These are phyloP conservation scores for Leptomonas pyrrhocoris DNA, from an alignment of 208 protist genomes.

Conservation along the genomic window DNA sequence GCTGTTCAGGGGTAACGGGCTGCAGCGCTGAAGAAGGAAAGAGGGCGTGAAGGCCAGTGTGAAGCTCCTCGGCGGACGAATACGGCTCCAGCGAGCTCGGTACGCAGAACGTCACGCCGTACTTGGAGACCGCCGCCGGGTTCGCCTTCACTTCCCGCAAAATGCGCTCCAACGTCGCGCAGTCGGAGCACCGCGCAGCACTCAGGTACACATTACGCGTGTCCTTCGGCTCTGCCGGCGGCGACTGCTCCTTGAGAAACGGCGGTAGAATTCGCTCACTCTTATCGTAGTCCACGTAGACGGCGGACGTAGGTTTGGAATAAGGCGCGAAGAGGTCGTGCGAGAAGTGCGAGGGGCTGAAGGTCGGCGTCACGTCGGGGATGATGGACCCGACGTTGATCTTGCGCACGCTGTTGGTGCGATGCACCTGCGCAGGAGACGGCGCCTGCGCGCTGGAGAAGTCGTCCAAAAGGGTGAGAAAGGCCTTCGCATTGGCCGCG, in stretches of 20 bases:
- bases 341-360: slow-evolving; percentile 81
- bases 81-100: slow-evolving; percentile 48
- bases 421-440: slow-evolving; percentile 44
- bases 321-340: slow-evolving; percentile 78
- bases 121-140: slow-evolving; percentile 46
- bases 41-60: slow-evolving; percentile 40
- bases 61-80: slow-evolving; percentile 39
- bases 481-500: slow-evolving; percentile 65
- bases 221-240: slow-evolving; percentile 18
- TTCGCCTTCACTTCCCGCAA: slow-evolving; percentile 45
- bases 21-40: slow-evolving; percentile 34
- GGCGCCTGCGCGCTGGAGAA: slow-evolving; percentile 12
- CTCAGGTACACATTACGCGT: slow-evolving; percentile 37
- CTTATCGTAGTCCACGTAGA: slow-evolving; percentile 80
- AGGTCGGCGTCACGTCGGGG: slow-evolving; percentile 51
- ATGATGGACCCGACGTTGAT: slow-evolving; percentile 47
- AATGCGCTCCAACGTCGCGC: slow-evolving; percentile 48
- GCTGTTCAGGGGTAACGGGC: slow-evolving; percentile 18
- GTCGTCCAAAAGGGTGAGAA: slow-evolving; percentile 67
- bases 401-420: slow-evolving; percentile 66
- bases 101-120: slow-evolving; percentile 73
- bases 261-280: slow-evolving; percentile 62
- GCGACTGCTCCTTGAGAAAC: slow-evolving; percentile 45
- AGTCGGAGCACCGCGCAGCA: slow-evolving; percentile 46
- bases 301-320: slow-evolving; percentile 47